These are phyloP conservation scores for Pyrus betulifolia DNA, from an alignment of 306 rosid species.

Conservation along the genomic window DNA sequence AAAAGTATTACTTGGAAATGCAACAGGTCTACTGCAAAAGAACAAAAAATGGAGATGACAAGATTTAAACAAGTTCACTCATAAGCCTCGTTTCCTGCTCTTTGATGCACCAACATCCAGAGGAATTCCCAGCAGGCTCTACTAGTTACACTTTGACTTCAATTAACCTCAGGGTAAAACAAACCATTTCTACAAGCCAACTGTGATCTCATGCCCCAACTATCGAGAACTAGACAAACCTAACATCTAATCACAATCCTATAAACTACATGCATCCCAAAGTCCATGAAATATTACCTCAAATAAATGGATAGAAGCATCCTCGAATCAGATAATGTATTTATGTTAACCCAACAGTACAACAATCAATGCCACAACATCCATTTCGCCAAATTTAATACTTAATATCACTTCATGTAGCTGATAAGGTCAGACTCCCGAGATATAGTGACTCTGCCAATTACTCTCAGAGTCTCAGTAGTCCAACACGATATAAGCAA, in stretches of 20 bases:
- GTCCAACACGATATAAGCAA: not conserved
- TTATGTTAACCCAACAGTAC: not conserved
- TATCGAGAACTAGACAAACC: not conserved
- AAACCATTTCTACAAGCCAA: not conserved
- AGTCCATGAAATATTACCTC: not conserved
- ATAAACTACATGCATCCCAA: not conserved
- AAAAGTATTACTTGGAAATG: not conserved
- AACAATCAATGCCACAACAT: not conserved
- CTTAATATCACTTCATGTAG: not conserved
- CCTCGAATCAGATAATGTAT: not conserved
- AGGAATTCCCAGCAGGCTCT: not conserved
- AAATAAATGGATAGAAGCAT: not conserved
- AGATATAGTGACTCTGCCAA: not conserved
- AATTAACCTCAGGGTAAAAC: not conserved
- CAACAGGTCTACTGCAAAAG: not conserved
- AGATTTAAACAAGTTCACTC: not conserved
- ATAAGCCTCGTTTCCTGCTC: not conserved
- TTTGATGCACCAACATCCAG: not conserved
- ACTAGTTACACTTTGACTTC: not conserved
- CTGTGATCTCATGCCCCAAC: not conserved
- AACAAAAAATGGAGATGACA: not conserved
- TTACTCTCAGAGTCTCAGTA: not conserved
- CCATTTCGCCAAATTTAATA: not conserved
- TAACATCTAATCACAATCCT: not conserved
- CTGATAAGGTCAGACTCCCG: not conserved